phyloP scores from a whole-genome alignment of 2,329 filamentous ascomycete species.

The Rosellinia necatrix region DNA sequence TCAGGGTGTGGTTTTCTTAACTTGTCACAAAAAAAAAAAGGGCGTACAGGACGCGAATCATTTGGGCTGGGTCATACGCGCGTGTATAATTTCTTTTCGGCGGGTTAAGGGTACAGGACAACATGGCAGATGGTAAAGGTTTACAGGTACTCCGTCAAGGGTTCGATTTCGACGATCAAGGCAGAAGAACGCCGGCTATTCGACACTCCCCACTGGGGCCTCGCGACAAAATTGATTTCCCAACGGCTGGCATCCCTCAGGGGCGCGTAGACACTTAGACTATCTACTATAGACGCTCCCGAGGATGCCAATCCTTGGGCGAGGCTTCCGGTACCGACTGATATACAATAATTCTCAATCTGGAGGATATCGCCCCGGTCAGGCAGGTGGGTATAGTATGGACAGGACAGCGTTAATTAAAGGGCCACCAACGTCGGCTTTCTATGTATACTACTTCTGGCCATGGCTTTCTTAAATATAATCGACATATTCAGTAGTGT shows the following conservation, averaged over 20 bases:
- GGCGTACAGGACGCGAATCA: conserved; percentile 23
- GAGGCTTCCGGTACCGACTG: neutral
- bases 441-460: conserved; percentile 1
- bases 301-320: neutral
- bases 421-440: conserved; percentile 11
- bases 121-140: conserved; percentile 25
- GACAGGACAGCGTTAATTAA: neutral
- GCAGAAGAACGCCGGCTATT: conserved; percentile 19
- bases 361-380: neutral
- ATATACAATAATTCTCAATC: conserved; percentile 1
- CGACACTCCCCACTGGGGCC: conserved; percentile 7
- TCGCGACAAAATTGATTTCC: neutral
- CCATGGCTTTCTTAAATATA: neutral
- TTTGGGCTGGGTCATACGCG: conserved; percentile 21
- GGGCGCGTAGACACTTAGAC: no score
- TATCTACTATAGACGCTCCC: conserved; percentile 5
- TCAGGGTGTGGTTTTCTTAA: conserved; percentile 16
- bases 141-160: conserved; percentile 21
- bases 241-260: no score
- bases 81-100: conserved; percentile 22
- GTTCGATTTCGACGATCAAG: conserved; percentile 15
- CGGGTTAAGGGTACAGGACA: conserved; percentile 19
- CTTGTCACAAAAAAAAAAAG: conserved; percentile 22
- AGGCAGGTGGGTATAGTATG: neutral
- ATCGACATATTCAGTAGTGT: neutral